Base-by-base conservation (phyloP, 352 stramenopile genomes). In the Globisporangium carolinianum region DNA sequence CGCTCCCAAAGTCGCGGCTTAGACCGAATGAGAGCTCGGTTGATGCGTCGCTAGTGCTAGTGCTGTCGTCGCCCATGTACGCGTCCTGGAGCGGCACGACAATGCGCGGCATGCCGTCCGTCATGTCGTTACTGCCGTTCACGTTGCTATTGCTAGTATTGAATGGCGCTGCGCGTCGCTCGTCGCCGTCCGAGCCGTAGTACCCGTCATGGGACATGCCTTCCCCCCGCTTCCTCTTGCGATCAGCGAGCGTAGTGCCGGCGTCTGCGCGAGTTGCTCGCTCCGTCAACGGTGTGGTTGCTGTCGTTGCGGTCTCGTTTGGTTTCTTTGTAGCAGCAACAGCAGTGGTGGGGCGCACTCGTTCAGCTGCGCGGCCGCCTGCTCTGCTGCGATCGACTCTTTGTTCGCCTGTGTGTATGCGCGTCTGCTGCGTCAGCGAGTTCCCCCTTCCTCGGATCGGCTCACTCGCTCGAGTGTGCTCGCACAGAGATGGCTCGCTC, bases 161-260 rank as follows among this genome's bases (percentile, higher is more conserved):
- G 55, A 63, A 60, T n/a, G 51, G 37, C 48, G 56, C 46, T 38
- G 38, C 24, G 58, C 35, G 50, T 35, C 18, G 55, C 35, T 42
- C 48, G 61, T 71, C 67, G 58, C 65, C 65, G 56, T 69, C 73
- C 58, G 67, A 67, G 69, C 68, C 66, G 68, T 72, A 85, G 71
- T 74, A 80, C 66, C 72, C 75, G 52, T 85, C 75, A 75, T 72
- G 66, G 68, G 75, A 83, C 75, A 85, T 85, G 54, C 62, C 72
- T 75, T 76, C 70, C 67, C 68, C 68, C 65, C 74, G 72, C 62
- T 84, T 81, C 62, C 74, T 75, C 63, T 81, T 80, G 62, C 74
- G 74, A 70, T 81, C 67, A 47, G 71, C 71, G 61, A 64, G 58
- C 58, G 58, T 64, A 64, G 58, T 64, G 58, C 42, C n/a, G 42